These are phyloP conservation scores for Brassica napus DNA, from an alignment of 345 rosid genomes.

Conservation along the genomic window Da-Ae NC_063449.1:47830001-47830500, in stretches of 20 bases:
- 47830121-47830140: background rate
- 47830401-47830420: background rate
- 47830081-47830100: background rate
- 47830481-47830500: slow-evolving; percentile 4
- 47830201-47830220: background rate
- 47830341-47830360: background rate
- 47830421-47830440: slow-evolving; percentile 33
- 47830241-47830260: background rate
- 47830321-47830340: background rate
- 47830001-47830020: background rate
- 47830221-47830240: slow-evolving; percentile 28
- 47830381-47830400: background rate
- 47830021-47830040: slow-evolving; percentile 19
- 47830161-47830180: too few relatives aligned
- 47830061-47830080: background rate
- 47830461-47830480: slow-evolving; percentile 7
- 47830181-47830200: background rate
- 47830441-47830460: background rate
- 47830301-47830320: background rate
- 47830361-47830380: slow-evolving; percentile 22
- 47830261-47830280: background rate
- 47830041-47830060: background rate
- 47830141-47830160: background rate
- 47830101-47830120: too few relatives aligned
- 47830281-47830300: background rate